Evolutionary conservation across 495 filamentous ascomycete genomes (phyloP).

Genomic region (Hypoxylon crocopeplum): DNA sequence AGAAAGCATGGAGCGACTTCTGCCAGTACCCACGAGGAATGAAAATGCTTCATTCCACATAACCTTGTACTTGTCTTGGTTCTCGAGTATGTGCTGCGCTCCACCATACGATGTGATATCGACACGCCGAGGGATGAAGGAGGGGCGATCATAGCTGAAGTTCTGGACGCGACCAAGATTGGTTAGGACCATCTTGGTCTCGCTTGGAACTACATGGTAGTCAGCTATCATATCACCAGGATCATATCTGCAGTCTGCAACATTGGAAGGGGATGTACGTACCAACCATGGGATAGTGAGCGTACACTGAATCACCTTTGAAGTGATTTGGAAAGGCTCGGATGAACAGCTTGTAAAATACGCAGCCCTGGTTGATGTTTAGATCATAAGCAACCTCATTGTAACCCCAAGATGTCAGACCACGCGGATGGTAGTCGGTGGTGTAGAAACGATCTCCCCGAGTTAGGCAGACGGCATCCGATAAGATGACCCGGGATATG

Average conservation of each 20-base stretch:
- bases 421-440: slow-evolving; percentile 70
- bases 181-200: slow-evolving; percentile 77
- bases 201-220: slow-evolving; percentile 41
- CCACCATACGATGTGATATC: slow-evolving; percentile 66
- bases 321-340: slow-evolving; percentile 83
- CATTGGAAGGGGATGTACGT: not conserved
- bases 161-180: slow-evolving; percentile 71
- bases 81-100: slow-evolving; percentile 67
- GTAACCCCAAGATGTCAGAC: slow-evolving; percentile 82
- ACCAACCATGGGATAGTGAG: slow-evolving; percentile 78
- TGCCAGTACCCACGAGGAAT: slow-evolving; percentile 56
- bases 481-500: slow-evolving; percentile 81
- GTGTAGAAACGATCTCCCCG: slow-evolving; percentile 90
- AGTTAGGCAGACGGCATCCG: slow-evolving; percentile 85
- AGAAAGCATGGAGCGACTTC: slow-evolving; percentile 60
- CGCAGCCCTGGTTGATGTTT: slow-evolving; percentile 79
- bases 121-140: slow-evolving; percentile 56
- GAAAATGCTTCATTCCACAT: slow-evolving; percentile 65
- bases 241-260: not conserved
- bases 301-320: slow-evolving; percentile 81
- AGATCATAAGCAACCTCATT: slow-evolving; percentile 75
- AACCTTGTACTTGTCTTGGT: slow-evolving; percentile 67
- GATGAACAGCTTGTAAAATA: slow-evolving; percentile 83
- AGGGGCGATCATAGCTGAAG: slow-evolving; percentile 74
- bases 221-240: not conserved